A percentile compares a stretch with the other conserved stretches of the same genome.
Conservation (phyloP, 257 asterid genomes). For the Ballota nigra region DNA sequence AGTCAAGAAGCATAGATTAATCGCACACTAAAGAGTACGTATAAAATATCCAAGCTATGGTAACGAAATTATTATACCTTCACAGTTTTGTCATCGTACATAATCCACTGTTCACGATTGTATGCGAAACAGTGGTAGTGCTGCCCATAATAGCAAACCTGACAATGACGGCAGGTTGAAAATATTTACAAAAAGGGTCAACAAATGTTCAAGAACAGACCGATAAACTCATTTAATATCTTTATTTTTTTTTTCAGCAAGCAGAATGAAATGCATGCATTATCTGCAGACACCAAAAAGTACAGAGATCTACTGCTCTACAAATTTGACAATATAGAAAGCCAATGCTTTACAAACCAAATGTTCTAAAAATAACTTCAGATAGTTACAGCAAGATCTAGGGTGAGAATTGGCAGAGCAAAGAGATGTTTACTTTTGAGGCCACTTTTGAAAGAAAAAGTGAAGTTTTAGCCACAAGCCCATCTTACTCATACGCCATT, state of each 20-base stretch:
- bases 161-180: neutral
- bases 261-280: neutral
- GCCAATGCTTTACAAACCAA: too few relatives aligned
- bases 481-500: too few relatives aligned
- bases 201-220: neutral
- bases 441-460: neutral
- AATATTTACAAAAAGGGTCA: neutral
- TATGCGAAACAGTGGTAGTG: conserved; percentile 96
- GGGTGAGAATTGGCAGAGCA: conserved; percentile 9
- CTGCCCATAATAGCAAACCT: conserved; percentile 80
- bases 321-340: neutral
- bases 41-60: conserved; percentile 5
- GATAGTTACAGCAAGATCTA: neutral
- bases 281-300: neutral
- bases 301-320: neutral
- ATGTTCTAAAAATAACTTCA: neutral
- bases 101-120: conserved; percentile 75
- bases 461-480: neutral
- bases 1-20: conserved; percentile 10
- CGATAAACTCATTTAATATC: neutral
- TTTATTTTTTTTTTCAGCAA: neutral
- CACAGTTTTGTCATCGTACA: conserved; percentile 94
- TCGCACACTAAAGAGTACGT: neutral
- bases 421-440: neutral
- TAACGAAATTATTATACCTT: conserved; percentile 51